These are phyloP conservation scores for Psidium friedrichsthalianum DNA, from an alignment of 345 rosid species.

Conservation along the genomic window DNA sequence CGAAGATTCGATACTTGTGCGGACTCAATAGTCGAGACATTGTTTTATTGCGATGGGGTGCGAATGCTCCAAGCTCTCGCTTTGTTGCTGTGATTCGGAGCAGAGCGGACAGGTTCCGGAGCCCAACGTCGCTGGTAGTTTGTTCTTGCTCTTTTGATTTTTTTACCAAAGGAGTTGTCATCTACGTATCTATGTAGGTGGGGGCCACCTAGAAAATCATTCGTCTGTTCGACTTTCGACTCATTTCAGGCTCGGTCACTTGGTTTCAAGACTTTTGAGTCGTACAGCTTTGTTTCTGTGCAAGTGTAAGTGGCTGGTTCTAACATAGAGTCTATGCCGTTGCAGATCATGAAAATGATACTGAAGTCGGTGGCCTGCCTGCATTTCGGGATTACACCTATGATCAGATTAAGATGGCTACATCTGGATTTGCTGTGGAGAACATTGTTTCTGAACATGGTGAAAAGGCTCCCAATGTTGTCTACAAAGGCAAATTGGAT, in stretches of 20 bases:
- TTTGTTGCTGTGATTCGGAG: slow-evolving; percentile 13
- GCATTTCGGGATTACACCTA: slow-evolving; percentile 53
- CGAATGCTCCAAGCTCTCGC: slow-evolving; percentile 20
- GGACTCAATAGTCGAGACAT: background rate
- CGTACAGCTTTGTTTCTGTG: background rate
- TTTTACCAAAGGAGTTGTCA: background rate
- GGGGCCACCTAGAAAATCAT: background rate
- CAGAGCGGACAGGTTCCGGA: slow-evolving; percentile 6
- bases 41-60: slow-evolving; percentile 21
- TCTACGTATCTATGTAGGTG: background rate
- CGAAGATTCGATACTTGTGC: background rate
- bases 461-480: slow-evolving; percentile 89
- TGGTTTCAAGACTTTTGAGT: background rate
- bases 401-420: slow-evolving; percentile 67
- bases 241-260: background rate
- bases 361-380: slow-evolving; percentile 29
- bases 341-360: slow-evolving; percentile 42
- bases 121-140: slow-evolving; percentile 13
- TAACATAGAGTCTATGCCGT: background rate
- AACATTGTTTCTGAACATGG: slow-evolving; percentile 93
- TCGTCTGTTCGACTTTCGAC: background rate
- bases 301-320: background rate
- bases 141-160: background rate
- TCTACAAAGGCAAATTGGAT: slow-evolving; percentile 76
- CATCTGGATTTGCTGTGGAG: slow-evolving; percentile 81